Base-by-base conservation (phyloP, 1,284 basidiomycete species). In the Peniophora sp. region DNA sequence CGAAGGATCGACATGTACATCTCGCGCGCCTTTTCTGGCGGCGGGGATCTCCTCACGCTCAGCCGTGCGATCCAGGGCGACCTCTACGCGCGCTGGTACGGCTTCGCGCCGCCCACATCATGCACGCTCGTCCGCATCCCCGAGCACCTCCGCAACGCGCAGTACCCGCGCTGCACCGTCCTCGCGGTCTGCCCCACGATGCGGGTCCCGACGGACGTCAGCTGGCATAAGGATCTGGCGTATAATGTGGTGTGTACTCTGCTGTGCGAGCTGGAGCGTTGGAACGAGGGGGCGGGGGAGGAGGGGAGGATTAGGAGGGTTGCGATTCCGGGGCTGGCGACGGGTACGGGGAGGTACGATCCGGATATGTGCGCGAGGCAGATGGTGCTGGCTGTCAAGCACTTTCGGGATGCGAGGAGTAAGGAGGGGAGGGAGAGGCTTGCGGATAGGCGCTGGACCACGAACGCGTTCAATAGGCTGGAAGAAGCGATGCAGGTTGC, bases 311-410 rank as follows among this genome's bases (percentile, higher is more conserved):
- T 32, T 12, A 32, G 27, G 27, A 32, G 12, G 27, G 27, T 32
- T 5, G 27, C 27, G 11, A 61, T 63, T 58, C 57, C 61, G 1
- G 61, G 61, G 35, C 49, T 62, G 11, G 62, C 53, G n/a, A 62
- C 60, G 35, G 61, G 60, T 5, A 42, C 36, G 6, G 60, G 61
- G 12, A 46, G 50, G 3, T 42, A 60, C 24, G 41, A 49, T 11
- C 34, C 48, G 10, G 53, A 54, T 24, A 47, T 44, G 41, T 58
- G 56, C 47, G 58, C 57, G 24, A 34, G 47, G 45, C 61, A 60
- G 55, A 62, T 60, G 59, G 50, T 57, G 42, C 54, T 62, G n/a
- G 58, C 59, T 2, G 47, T 58, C 27, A 55, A 51, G 44, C 55
- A 60, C 36, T 60, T 57, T 34, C 27, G 27, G 5, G 27, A 32